Conservation (phyloP, 768 basidiomycete genomes). For the Auriscalpium orientale region DNA sequence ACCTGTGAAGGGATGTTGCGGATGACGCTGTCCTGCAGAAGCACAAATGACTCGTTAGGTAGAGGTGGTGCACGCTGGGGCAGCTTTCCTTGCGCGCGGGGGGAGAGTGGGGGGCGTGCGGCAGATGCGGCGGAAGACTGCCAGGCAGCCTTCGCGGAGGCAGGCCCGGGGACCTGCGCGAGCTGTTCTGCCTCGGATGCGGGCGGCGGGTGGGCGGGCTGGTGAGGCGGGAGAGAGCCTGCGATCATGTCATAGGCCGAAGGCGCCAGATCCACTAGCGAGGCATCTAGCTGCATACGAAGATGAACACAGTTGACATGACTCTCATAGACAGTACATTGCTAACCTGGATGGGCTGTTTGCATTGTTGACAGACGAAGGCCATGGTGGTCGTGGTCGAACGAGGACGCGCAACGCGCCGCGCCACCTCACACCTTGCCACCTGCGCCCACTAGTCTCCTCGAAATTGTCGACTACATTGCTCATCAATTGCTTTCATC, state of each 20-base stretch:
- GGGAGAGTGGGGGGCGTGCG: constrained; percentile 32
- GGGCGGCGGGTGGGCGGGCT: constrained; percentile 31
- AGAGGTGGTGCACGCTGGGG: constrained; percentile 43
- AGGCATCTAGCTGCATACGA: constrained; percentile 66
- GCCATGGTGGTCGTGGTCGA: constrained; percentile 25
- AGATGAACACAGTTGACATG: background rate
- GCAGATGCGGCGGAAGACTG: constrained; percentile 42
- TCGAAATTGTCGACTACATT: no score
- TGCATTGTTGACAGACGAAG: constrained; percentile 81
- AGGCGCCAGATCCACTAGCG: constrained; percentile 78
- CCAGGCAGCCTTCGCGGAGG: constrained; percentile 56
- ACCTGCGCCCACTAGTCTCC: background rate
- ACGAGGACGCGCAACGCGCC: background rate
- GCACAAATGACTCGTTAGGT: constrained; percentile 86
- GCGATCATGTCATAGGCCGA: constrained; percentile 85
- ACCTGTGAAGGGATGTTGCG: constrained; percentile 56
- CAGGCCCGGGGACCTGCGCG: constrained; percentile 38
- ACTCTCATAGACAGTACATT: constrained; percentile 2
- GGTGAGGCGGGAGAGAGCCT: constrained; percentile 53
- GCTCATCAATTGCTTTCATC: no score
- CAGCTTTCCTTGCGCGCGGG: constrained; percentile 55
- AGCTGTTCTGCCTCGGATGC: constrained; percentile 38
- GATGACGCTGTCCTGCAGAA: constrained; percentile 79
- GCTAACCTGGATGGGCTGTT: constrained; percentile 77
- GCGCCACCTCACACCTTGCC: background rate